Base-by-base conservation (phyloP, 257 asterid genomes). In the Marsdenia floribunda region DNA sequence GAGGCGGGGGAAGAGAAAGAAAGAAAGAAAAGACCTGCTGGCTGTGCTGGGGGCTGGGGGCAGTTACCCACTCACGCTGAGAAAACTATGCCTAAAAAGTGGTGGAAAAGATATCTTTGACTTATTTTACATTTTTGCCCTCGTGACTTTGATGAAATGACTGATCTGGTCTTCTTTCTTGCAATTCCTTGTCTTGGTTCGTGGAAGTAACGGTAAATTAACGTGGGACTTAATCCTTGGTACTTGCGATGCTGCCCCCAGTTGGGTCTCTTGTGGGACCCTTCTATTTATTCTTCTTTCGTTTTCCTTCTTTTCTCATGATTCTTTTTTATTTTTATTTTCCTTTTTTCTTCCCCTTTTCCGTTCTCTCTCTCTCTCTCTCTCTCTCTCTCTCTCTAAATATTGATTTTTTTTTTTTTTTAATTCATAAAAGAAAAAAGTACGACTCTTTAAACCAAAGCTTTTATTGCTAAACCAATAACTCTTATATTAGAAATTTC, bases 1-100 rank as follows among this genome's bases (percentile, higher is more conserved):
- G 64, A 33, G 35, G 19, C 26, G 10, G 61, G 16, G 74, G 12
- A 7, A 8, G n/a, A n/a, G n/a, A 26, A 29, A 8, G 46, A 22
- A 50, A 53, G 65, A 29, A 21, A 12, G 46, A 76, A 55, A 70
- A 61, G 71, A 10, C 54, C 54, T 44, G 75, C 37, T 68, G 70
- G 75, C 72, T n/a, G 33, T 29, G 33, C 33, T 29, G 0, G 47
- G 47, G 47, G 47, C 12, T 44, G 49, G 71, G 75, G 71, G 66
- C 76, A 70, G 72, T 71, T 70, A 37, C 46, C 80, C 72, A 70
- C 33, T 76, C 72, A 70, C 72, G 37, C 76, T 76, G 72, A 61
- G 50, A 77, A 77, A 60, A 71, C 61, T 38, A 66, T 74, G 80
- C 58, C 33, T 55, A 77, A 71, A 71, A 81, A 77, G 78, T 68